Evolutionary conservation across 2,329 filamentous ascomycete genomes (phyloP), one percentile per base, ranked within the genome.

Genomic region (Alternaria metachromatica): DNA sequence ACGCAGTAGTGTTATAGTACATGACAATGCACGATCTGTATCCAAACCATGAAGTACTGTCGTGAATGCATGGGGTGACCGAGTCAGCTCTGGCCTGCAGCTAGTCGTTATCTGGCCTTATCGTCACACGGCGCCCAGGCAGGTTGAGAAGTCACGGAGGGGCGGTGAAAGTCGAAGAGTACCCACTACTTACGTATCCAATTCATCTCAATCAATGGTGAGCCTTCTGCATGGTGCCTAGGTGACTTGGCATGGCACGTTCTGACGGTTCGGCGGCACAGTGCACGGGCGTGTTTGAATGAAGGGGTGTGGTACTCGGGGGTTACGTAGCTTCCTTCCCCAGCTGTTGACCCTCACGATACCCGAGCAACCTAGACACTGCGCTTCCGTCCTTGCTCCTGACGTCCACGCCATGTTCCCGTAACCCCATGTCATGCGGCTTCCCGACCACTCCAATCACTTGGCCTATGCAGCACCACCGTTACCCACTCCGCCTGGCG

Each of bases 381-480:
- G 48, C 63, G 43, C 59, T 54, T 60, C 62, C 41, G 51, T 46
- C 45, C 53, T 53, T 53, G 50, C 50, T 60, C 45, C 54, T 48
- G 46, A 59, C 59, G 43, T 23, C 55, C 37, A 30, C 64, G 50
- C 56, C 60, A 79, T 78, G 78, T 66, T 59, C 51, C 68, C 69
- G 65, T 79, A 68, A 76, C 64, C 72, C 45, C 55, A 71, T 78
- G 75, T 71, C 70, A 78, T 78, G 76, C 75, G 64, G 70, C 65
- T 72, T 71, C 62, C 68, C 69, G 66, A 63, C 65, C 68, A 61
- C 64, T 61, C 57, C 62, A 62, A 65, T 71, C 68, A 67, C 64
- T 66, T 75, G 69, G 73, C 76, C 68, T 76, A 80, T 80, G 78
- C 76, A 76, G 76, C 74, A 78, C 76, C 74, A 65, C 67, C 65